Percentiles rank a stretch among this genome's conserved stretches.
These are phyloP conservation scores for Phytophthora litchii DNA, from an alignment of 352 stramenopile species.

Conservation along the genomic window DNA sequence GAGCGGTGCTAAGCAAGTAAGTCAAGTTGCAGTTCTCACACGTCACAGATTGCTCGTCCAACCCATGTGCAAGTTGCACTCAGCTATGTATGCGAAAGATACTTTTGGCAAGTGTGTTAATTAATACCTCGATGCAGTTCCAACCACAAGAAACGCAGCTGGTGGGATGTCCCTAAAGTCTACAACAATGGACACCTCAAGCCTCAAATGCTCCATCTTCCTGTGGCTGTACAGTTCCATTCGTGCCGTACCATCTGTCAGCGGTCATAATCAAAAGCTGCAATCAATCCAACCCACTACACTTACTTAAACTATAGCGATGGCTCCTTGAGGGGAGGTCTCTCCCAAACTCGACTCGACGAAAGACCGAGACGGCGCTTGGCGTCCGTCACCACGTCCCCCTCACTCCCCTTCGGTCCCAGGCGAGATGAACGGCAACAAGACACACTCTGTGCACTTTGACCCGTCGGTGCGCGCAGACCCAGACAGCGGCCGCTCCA, in stretches of 20 bases:
- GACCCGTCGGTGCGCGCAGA: slow-evolving; percentile 62
- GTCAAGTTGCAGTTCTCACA: neutral
- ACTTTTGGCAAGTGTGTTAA: neutral
- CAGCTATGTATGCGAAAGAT: slow-evolving; percentile 6
- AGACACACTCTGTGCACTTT: slow-evolving; percentile 72
- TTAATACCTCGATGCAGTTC: neutral
- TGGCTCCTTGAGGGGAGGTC: neutral
- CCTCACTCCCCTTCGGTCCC: slow-evolving; percentile 5
- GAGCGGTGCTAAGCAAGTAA: slow-evolving; percentile 91
- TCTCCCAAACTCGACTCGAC: slow-evolving; percentile 27
- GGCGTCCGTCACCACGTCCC: slow-evolving; percentile 7
- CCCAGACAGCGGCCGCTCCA: slow-evolving; percentile 55
- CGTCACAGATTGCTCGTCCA: slow-evolving; percentile 8
- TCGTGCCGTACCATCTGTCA: slow-evolving; percentile 6
- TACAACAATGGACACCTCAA: neutral
- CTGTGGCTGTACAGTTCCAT: slow-evolving; percentile 5
- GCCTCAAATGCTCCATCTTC: slow-evolving; percentile 4
- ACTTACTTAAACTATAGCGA: slow-evolving; percentile 12
- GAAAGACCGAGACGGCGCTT: slow-evolving; percentile 25
- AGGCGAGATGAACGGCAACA: slow-evolving; percentile 55
- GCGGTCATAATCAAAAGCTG: slow-evolving; percentile 9
- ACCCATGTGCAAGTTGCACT: neutral
- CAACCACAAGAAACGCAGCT: slow-evolving; percentile 8
- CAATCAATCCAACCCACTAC: slow-evolving; percentile 15
- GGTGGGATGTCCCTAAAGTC: slow-evolving; percentile 1